These are phyloP conservation scores for Rheum nobile DNA, from an alignment of 148 eudicot species.

Conservation along the genomic window DNA sequence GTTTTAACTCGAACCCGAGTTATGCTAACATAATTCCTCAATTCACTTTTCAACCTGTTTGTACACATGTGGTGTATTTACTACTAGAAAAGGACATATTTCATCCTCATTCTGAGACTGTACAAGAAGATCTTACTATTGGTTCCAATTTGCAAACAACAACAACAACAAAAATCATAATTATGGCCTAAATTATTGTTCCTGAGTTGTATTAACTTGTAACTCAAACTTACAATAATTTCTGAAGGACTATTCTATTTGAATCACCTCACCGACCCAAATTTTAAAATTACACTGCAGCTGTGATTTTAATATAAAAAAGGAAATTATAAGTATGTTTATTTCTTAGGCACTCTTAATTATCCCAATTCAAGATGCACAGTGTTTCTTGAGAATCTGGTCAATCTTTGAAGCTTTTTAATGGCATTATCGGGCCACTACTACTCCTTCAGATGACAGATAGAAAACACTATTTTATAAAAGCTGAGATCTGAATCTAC, in stretches of 20 bases:
- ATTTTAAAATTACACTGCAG: background rate
- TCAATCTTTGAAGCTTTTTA: background rate
- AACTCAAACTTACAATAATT: background rate
- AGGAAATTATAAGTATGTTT: background rate
- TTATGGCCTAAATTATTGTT: too few relatives aligned
- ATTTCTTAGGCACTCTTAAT: background rate
- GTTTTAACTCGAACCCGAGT: too few relatives aligned
- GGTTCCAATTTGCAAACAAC: too few relatives aligned
- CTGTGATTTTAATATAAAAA: too few relatives aligned
- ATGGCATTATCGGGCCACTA: background rate
- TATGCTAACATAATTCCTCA: background rate
- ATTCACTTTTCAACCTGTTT: background rate
- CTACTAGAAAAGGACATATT: background rate
- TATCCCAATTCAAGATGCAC: background rate
- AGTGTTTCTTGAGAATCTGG: background rate
- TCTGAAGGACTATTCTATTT: background rate
- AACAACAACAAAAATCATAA: background rate
- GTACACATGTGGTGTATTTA: background rate
- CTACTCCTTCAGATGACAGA: background rate
- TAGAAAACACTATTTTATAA: background rate
- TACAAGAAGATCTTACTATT: background rate
- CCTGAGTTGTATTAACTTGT: background rate
- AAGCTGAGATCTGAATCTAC: constrained; percentile 1
- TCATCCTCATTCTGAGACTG: background rate
- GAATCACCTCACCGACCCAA: background rate